phyloP scores from a whole-genome alignment of 345 rosid species.

The Eucalyptus regnans region DNA sequence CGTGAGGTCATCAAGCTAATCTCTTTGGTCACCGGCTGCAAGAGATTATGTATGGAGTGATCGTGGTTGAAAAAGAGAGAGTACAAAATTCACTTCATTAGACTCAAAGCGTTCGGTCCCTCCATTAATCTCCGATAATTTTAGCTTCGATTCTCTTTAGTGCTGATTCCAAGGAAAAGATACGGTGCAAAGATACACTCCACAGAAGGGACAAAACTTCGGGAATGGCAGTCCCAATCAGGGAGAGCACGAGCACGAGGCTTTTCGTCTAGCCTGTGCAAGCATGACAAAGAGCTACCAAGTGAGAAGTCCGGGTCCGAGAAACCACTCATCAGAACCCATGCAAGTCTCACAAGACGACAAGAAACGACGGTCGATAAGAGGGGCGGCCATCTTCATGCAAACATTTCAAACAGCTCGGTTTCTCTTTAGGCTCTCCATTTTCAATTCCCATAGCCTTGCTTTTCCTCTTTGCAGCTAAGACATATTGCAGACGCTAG shows the following conservation, averaged over 20 bases:
- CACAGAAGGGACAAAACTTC: neutral
- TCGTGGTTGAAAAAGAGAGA: too few relatives aligned
- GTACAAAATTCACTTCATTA: neutral
- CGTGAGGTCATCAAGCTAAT: neutral
- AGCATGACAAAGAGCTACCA: neutral
- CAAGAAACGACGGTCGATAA: constrained; percentile 27
- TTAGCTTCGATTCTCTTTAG: neutral
- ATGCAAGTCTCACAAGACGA: constrained; percentile 21
- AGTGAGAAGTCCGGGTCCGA: neutral
- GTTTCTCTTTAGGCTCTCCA: neutral
- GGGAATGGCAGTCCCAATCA: neutral
- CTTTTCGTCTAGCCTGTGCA: neutral
- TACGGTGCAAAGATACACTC: neutral
- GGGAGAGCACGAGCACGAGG: neutral
- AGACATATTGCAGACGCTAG: neutral
- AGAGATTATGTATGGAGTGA: neutral
- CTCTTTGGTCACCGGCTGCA: neutral
- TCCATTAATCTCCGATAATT: neutral
- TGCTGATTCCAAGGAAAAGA: neutral
- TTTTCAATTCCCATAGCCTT: neutral
- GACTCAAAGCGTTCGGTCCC: neutral
- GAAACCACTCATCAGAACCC: constrained; percentile 31
- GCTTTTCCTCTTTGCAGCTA: neutral
- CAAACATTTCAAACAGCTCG: constrained; percentile 56
- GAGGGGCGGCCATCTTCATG: constrained; percentile 24